phyloP scores from a whole-genome alignment of 805 yeast genomes.

The Candida andamanensis region DNA sequence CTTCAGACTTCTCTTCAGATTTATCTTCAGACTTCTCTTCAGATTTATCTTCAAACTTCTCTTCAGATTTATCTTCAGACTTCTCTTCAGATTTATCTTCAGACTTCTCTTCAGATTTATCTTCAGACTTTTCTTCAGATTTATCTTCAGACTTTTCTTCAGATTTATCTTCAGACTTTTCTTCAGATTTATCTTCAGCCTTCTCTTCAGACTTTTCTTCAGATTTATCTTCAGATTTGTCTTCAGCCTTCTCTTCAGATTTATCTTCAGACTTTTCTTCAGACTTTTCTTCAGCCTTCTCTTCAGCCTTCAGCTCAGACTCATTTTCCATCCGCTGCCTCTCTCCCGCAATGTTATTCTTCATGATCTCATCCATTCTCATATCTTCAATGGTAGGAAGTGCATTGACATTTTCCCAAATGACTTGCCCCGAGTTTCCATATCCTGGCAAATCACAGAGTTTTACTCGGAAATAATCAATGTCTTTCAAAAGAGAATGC shows the following conservation, averaged over 20 bases:
- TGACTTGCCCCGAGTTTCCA: slow-evolving; percentile 55
- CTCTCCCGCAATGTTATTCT: slow-evolving; percentile 28
- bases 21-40: too few species aligned
- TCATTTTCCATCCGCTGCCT: neutral
- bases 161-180: too few species aligned
- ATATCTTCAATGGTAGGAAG: slow-evolving; percentile 47
- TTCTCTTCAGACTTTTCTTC: neutral
- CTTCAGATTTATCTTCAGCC: too few species aligned
- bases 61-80: too few species aligned
- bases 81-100: too few species aligned
- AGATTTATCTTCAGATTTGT: too few species aligned
- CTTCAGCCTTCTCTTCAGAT: slow-evolving; percentile 2
- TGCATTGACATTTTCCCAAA: slow-evolving; percentile 56
- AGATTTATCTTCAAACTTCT: too few species aligned
- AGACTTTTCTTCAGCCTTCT: slow-evolving; percentile 1
- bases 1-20: too few species aligned
- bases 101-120: too few species aligned
- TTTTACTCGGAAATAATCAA: slow-evolving; percentile 60
- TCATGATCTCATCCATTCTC: slow-evolving; percentile 44
- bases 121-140: too few species aligned
- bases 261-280: slow-evolving; percentile 1
- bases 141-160: too few species aligned
- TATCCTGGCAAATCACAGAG: slow-evolving; percentile 54
- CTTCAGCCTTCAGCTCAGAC: slow-evolving; percentile 1
- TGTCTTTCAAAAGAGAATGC: slow-evolving; percentile 52